A percentile compares a stretch with the other conserved stretches of the same genome.
Conservation (phyloP, 495 filamentous ascomycete genomes). For the Pseudevernia furfuracea region DNA sequence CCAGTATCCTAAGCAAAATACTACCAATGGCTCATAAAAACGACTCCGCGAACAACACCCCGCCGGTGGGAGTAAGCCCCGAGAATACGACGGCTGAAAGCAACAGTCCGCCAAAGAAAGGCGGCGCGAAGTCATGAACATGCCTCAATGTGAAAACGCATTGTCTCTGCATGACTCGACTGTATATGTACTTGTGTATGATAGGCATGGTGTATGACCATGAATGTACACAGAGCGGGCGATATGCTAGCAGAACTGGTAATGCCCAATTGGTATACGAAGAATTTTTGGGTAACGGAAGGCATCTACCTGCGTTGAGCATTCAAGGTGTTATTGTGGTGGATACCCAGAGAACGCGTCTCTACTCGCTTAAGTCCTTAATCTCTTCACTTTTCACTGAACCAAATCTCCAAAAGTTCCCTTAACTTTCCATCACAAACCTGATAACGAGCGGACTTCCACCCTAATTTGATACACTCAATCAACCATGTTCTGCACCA, state of each 20-base stretch:
- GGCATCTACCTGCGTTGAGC: background rate
- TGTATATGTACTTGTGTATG: background rate
- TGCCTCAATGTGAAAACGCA: background rate
- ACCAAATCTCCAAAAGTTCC: background rate
- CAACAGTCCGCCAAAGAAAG: background rate
- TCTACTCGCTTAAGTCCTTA: slow-evolving; percentile 21
- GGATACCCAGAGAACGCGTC: slow-evolving; percentile 13
- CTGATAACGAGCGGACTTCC: background rate
- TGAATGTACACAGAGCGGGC: background rate
- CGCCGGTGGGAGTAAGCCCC: background rate
- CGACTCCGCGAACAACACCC: background rate
- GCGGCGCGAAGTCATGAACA: background rate
- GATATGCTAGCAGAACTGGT: background rate
- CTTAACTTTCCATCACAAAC: background rate
- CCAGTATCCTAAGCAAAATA: background rate
- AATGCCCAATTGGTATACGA: background rate
- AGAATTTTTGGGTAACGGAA: background rate
- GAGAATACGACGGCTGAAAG: background rate
- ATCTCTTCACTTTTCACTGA: background rate
- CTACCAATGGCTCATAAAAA: background rate
- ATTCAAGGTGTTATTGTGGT: background rate
- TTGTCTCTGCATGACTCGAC: background rate
- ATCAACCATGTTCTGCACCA: slow-evolving; percentile 44
- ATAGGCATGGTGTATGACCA: background rate
- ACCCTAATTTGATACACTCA: background rate